Evolutionary conservation across 306 rosid genomes (phyloP).

Genomic region (Cucumis cinereus): DNA sequence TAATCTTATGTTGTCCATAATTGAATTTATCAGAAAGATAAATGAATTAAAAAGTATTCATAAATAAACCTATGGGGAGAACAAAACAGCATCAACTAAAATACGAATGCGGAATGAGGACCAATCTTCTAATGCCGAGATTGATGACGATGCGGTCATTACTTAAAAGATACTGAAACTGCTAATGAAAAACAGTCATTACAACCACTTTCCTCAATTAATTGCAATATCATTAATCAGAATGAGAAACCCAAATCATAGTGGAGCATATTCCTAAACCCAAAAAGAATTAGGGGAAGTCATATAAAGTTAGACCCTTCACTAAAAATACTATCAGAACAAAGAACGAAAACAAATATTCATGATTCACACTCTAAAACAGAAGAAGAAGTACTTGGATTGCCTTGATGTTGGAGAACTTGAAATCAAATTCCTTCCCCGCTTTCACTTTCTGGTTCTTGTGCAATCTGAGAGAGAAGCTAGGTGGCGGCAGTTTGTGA

Average conservation of each 20-base stretch:
- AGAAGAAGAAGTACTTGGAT: too few relatives aligned
- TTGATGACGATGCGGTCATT: background rate
- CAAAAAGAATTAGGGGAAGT: too few relatives aligned
- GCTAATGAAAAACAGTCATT: background rate
- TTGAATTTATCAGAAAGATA: background rate
- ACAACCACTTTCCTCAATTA: background rate
- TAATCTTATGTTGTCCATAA: background rate
- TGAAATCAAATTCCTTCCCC: constrained; percentile 27
- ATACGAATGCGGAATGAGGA: background rate
- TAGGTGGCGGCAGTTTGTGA: too few relatives aligned
- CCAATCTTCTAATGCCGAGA: background rate
- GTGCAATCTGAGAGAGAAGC: constrained; percentile 29
- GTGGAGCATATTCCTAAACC: too few relatives aligned
- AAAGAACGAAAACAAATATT: too few relatives aligned
- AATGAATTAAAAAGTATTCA: background rate
- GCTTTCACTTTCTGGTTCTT: constrained; percentile 44
- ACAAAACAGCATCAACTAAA: background rate
- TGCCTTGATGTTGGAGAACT: constrained; percentile 8
- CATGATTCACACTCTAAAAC: too few relatives aligned
- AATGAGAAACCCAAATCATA: too few relatives aligned
- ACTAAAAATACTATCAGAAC: too few relatives aligned
- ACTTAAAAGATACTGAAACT: background rate
- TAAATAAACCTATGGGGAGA: background rate
- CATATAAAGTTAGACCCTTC: too few relatives aligned
- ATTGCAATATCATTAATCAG: too few relatives aligned